Evolutionary conservation across 805 yeast species (phyloP), one percentile per base, ranked within the genome.

Genomic region (Wickerhamomyces tratensis): DNA sequence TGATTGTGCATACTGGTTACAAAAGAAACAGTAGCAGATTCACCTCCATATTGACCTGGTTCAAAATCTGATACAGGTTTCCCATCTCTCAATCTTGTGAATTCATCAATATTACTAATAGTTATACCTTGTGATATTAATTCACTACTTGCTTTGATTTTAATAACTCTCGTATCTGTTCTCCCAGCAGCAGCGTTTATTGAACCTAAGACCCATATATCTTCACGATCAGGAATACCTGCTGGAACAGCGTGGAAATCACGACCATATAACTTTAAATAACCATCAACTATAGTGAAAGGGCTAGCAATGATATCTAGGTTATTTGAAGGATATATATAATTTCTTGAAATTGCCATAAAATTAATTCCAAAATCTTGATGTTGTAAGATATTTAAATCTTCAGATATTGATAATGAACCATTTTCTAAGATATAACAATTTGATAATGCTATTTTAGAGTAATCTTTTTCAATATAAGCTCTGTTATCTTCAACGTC

Each of bases 211-310:
- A 42, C 45, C 14, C 29, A 42, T 1, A 31, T 25, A 27, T 35
- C 39, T 8, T 27, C 30, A 27, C 20, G 20, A 39, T 33, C 42
- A 5, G 20, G 27, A 20, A 40, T 36, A 14, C 43, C 45, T 13
- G 37, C 12, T n/a, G 37, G 37, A 25, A 43, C 36, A 14, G 45
- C 45, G 27, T 42, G 42, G 36, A 42, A 42, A 29, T 39, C 39
- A 13, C 14, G 33, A 2, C 43, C 42, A 35, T 39, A 42, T 12
- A 42, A 12, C 15, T 39, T 26, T 15, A 42, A 31, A n/a, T 31
- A 30, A 30, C 45, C 42, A 25, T 35, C 45, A 5, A 15, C 26
- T 27, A 42, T 39, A 12, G 31, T 39, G 33, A 33, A 42, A 12
- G 45, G 45, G 15, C 12, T 5, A 14, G 45, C 42, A 39, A 43